These are phyloP conservation scores for Diaporthe sp. DNA, from an alignment of 2,329 filamentous ascomycete genomes.

Conservation along the genomic window DNA sequence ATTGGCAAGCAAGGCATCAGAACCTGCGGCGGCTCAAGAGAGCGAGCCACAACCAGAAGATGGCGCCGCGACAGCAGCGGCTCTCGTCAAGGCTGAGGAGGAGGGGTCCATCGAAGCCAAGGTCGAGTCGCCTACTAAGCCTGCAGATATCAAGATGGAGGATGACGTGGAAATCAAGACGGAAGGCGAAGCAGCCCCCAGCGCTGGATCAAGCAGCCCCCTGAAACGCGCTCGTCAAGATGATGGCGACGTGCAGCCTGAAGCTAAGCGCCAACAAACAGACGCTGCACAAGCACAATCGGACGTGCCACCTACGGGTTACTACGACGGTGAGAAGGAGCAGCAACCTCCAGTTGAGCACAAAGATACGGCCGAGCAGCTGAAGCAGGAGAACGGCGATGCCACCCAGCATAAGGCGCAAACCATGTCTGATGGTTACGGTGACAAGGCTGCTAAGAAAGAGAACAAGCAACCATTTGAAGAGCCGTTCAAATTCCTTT, in stretches of 20 bases:
- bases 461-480: constrained; percentile 72
- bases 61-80: constrained; percentile 23
- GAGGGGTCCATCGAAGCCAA: constrained; percentile 32
- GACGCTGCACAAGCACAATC: constrained; percentile 41
- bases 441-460: constrained; percentile 55
- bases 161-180: constrained; percentile 41
- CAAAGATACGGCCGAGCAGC: constrained; percentile 24
- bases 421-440: constrained; percentile 45
- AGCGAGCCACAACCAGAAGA: constrained; percentile 32
- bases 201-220: constrained; percentile 22
- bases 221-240: constrained; percentile 42
- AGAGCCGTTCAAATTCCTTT: constrained; percentile 94
- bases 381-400: constrained; percentile 20
- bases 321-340: constrained; percentile 39
- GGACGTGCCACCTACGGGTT: constrained; percentile 36
- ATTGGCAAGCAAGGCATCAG: neutral
- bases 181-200: constrained; percentile 13
- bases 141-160: constrained; percentile 43
- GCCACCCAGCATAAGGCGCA: constrained; percentile 42
- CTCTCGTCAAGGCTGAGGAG: constrained; percentile 36
- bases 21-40: neutral
- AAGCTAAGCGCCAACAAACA: constrained; percentile 41
- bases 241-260: constrained; percentile 32
- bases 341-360: constrained; percentile 30
- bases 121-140: constrained; percentile 41